A percentile compares a stretch with the other conserved stretches of the same genome.
These are phyloP conservation scores for Platismatia glauca DNA, from an alignment of 495 filamentous ascomycete species.

Conservation along the genomic window DNA sequence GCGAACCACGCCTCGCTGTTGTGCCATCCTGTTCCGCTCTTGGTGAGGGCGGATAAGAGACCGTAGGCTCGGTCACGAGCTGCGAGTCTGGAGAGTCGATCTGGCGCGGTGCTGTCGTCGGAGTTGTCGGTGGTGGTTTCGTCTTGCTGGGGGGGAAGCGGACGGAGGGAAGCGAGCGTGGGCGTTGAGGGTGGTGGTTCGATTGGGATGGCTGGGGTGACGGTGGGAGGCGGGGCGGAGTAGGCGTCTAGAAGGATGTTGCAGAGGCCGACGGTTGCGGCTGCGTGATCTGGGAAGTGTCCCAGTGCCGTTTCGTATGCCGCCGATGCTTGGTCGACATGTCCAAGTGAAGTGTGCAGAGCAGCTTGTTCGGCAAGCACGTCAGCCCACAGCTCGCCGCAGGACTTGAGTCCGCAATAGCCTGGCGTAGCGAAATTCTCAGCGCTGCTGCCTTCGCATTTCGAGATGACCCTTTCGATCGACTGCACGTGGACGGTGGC, in stretches of 20 bases:
- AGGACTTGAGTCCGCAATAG: slow-evolving; percentile 66
- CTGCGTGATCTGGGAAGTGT: slow-evolving; percentile 64
- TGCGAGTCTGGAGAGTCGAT: slow-evolving; percentile 31
- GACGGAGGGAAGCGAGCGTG: slow-evolving; percentile 9
- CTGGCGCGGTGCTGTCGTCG: not conserved
- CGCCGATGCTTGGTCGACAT: slow-evolving; percentile 56
- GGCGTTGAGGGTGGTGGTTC: slow-evolving; percentile 9
- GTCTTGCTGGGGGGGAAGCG: not conserved
- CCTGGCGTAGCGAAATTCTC: slow-evolving; percentile 48
- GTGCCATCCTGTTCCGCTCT: slow-evolving; percentile 84
- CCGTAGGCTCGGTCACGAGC: slow-evolving; percentile 70
- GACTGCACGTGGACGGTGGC: slow-evolving; percentile 58
- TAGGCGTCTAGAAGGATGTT: slow-evolving; percentile 64
- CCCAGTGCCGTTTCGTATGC: slow-evolving; percentile 73
- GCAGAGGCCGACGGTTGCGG: slow-evolving; percentile 71
- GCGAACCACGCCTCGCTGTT: slow-evolving; percentile 89
- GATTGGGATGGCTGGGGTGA: not conserved
- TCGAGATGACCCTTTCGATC: slow-evolving; percentile 36
- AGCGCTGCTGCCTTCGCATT: slow-evolving; percentile 39
- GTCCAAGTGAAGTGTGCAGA: slow-evolving; percentile 51
- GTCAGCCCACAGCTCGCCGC: slow-evolving; percentile 75
- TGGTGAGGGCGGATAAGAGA: slow-evolving; percentile 70
- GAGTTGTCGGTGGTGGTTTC: not conserved
- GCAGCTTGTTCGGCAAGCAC: slow-evolving; percentile 67
- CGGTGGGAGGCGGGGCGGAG: slow-evolving; percentile 4